These are phyloP conservation scores for Leccinum rimulosum DNA, from an alignment of 768 basidiomycete species.

Conservation along the genomic window DNA sequence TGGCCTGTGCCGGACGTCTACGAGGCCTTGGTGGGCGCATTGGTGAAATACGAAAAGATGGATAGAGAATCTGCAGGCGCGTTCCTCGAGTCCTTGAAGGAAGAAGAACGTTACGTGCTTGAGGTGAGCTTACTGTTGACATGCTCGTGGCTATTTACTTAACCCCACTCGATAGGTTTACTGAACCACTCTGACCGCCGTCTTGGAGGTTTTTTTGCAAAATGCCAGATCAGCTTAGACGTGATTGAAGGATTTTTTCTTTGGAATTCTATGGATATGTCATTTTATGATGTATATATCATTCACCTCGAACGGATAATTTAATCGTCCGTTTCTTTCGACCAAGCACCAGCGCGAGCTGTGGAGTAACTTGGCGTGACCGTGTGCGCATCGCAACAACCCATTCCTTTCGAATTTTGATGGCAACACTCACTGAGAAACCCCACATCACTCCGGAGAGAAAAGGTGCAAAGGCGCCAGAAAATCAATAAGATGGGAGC, in stretches of 20 bases:
- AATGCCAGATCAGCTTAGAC: not conserved
- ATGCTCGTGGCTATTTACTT: not conserved
- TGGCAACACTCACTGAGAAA: too few species aligned
- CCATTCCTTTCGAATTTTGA: too few species aligned
- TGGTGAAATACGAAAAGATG: slow-evolving; percentile 69
- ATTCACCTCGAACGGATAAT: not conserved
- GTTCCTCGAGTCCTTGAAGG: slow-evolving; percentile 87
- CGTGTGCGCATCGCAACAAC: too few species aligned
- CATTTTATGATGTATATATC: not conserved
- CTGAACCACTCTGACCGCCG: slow-evolving; percentile 1
- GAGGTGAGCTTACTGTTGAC: slow-evolving; percentile 49
- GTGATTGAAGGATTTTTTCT: not conserved
- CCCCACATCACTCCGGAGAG: too few species aligned
- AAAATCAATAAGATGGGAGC: not conserved
- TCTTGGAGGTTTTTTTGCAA: not conserved
- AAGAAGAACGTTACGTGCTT: slow-evolving; percentile 95
- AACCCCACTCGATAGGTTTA: slow-evolving; percentile 21
- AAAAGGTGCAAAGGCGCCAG: not conserved
- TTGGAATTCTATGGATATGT: not conserved
- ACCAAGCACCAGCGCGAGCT: too few species aligned
- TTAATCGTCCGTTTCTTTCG: not conserved
- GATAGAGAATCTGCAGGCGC: slow-evolving; percentile 66
- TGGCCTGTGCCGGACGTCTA: slow-evolving; percentile 99
- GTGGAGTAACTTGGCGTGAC: too few species aligned
- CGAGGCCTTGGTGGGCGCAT: slow-evolving; percentile 82